Conservation (phyloP, 371 early-diverging fungal genomes). For the Lichtheimia ornata region DNA sequence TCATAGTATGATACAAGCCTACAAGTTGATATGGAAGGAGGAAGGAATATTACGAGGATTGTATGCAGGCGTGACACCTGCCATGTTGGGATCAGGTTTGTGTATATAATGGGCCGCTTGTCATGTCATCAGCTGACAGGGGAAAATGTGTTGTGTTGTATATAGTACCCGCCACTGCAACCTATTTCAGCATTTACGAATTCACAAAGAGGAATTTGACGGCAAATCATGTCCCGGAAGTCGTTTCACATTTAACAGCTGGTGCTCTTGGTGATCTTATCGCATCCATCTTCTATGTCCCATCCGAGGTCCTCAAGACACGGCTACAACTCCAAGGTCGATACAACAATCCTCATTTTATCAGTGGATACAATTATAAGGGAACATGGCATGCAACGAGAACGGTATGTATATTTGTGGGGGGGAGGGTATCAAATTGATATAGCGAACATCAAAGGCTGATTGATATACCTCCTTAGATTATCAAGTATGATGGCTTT, state of each 20-base stretch:
- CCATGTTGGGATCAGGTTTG: slow-evolving; percentile 74
- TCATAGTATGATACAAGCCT: slow-evolving; percentile 67
- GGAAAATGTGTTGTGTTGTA: neutral
- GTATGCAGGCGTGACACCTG: slow-evolving; percentile 74
- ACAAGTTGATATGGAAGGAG: slow-evolving; percentile 62
- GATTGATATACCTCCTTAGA: slow-evolving; percentile 27
- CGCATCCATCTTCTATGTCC: slow-evolving; percentile 78
- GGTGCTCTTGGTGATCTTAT: slow-evolving; percentile 76
- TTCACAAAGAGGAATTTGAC: slow-evolving; percentile 66
- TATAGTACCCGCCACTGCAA: slow-evolving; percentile 67
- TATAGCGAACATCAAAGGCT: too few relatives aligned
- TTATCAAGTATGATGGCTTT: slow-evolving; percentile 65
- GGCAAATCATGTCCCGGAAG: slow-evolving; percentile 57
- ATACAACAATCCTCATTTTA: slow-evolving; percentile 76
- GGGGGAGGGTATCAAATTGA: too few relatives aligned
- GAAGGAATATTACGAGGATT: slow-evolving; percentile 75
- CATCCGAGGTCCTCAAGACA: slow-evolving; percentile 80
- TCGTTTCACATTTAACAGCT: slow-evolving; percentile 67
- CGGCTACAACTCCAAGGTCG: slow-evolving; percentile 81
- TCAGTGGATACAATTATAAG: slow-evolving; percentile 76
- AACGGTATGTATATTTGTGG: slow-evolving; percentile 39
- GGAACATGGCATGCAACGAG: slow-evolving; percentile 72
- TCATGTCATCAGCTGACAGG: neutral
- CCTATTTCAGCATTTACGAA: slow-evolving; percentile 82
- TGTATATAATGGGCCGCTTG: neutral